These are phyloP conservation scores for Penicillium frequentans DNA, from an alignment of 2,329 filamentous ascomycete genomes.

Conservation along the genomic window DNA sequence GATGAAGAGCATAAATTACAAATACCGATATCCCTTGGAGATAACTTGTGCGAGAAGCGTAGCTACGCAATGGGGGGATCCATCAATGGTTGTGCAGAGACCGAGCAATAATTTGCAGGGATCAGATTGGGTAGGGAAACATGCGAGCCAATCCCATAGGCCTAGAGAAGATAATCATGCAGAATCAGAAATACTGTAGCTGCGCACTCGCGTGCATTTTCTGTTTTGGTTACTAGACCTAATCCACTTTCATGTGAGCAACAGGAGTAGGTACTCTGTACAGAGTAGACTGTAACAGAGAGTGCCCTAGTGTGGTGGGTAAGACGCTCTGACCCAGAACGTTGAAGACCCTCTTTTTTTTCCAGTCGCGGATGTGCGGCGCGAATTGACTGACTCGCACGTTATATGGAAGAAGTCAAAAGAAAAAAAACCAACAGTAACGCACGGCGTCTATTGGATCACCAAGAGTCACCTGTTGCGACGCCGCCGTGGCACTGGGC, in stretches of 20 bases:
- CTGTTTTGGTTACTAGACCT: conserved; percentile 10
- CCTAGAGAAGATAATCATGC: conserved; percentile 15
- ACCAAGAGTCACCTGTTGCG: conserved; percentile 23
- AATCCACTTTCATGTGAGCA: conserved; percentile 8
- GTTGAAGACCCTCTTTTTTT: conserved; percentile 6
- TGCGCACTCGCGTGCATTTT: conserved; percentile 11
- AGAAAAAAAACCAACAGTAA: conserved; percentile 25
- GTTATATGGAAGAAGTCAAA: not conserved
- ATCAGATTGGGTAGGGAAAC: conserved; percentile 15
- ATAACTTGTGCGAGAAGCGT: not conserved
- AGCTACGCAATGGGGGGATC: not conserved
- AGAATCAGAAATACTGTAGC: conserved; percentile 8
- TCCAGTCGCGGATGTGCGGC: not conserved
- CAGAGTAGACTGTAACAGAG: not conserved
- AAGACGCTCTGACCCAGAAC: conserved; percentile 6
- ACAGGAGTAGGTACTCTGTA: not conserved
- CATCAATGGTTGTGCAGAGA: not conserved
- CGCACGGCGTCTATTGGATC: conserved; percentile 27
- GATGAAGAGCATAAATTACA: not conserved
- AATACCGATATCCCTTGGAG: not conserved
- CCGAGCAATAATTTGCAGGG: conserved; percentile 4
- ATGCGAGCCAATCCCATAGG: conserved; percentile 16
- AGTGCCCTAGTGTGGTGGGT: not conserved
- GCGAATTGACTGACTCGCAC: conserved; percentile 2
- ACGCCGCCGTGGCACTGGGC: conserved; percentile 22